phyloP scores from a whole-genome alignment of 768 basidiomycete genomes.

The Leccinum olivaceopallidum region DNA sequence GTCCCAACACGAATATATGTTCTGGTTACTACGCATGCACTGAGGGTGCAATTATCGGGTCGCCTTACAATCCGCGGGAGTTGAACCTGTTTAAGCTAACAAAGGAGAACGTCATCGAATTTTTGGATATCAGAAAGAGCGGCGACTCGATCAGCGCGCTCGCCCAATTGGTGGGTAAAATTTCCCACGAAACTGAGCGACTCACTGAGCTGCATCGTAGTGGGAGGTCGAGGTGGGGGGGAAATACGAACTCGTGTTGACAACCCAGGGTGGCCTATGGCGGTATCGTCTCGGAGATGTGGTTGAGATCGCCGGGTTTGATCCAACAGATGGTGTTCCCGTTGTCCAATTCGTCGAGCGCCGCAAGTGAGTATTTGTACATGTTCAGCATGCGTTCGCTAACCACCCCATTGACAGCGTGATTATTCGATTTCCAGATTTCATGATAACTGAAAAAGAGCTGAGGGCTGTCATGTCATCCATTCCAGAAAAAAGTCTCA shows the following conservation, averaged over 20 bases:
- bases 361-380: conserved; percentile 11
- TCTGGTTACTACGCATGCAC: conserved; percentile 3
- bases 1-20: conserved; percentile 2
- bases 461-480: conserved; percentile 9
- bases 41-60: conserved; percentile 9
- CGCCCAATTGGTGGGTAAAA: conserved; percentile 4
- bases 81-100: conserved; percentile 10
- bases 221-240: conserved; percentile 18
- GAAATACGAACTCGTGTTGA: conserved; percentile 22
- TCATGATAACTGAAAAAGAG: conserved; percentile 16
- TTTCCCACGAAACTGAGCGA: background rate
- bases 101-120: conserved; percentile 8
- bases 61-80: conserved; percentile 7
- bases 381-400: background rate
- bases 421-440: conserved; percentile 10
- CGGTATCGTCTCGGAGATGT: conserved; percentile 24
- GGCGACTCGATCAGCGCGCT: conserved; percentile 1
- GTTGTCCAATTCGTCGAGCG: conserved; percentile 18
- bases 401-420: background rate
- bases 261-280: conserved; percentile 23
- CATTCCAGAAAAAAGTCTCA: background rate
- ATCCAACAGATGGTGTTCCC: conserved; percentile 18
- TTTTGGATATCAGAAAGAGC: conserved; percentile 14
- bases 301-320: conserved; percentile 22
- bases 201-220: conserved; percentile 11